These are phyloP conservation scores for Fusarium euwallaceae DNA, from an alignment of 2,329 filamentous ascomycete species.

Conservation along the genomic window DNA sequence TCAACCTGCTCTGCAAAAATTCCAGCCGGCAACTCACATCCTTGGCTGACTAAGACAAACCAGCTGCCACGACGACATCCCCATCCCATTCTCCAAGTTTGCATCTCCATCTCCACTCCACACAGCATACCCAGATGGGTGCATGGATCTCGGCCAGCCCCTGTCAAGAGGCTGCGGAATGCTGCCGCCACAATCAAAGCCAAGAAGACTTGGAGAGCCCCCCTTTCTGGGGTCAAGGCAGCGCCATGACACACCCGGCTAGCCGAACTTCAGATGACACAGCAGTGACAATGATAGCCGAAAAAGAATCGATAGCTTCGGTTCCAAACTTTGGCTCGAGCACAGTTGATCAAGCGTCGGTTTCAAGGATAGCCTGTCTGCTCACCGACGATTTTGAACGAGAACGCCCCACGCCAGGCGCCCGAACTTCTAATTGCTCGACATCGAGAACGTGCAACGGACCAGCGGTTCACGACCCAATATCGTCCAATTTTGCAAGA, in stretches of 20 bases:
- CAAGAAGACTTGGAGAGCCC: slow-evolving; percentile 40
- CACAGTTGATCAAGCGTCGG: slow-evolving; percentile 3
- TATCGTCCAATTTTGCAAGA: slow-evolving; percentile 8
- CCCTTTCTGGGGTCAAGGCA: slow-evolving; percentile 44
- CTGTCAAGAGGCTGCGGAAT: slow-evolving; percentile 47
- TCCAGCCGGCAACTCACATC: background rate
- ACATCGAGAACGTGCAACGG: background rate
- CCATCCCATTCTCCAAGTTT: background rate
- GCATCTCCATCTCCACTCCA: slow-evolving; percentile 10
- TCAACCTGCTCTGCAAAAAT: background rate
- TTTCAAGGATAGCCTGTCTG: slow-evolving; percentile 14
- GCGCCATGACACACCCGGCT: slow-evolving; percentile 37
- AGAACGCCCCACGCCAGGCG: slow-evolving; percentile 5
- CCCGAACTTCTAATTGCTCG: background rate
- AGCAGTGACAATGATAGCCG: slow-evolving; percentile 23
- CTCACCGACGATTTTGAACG: slow-evolving; percentile 18
- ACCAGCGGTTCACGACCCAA: slow-evolving; percentile 1
- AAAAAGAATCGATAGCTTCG: slow-evolving; percentile 40
- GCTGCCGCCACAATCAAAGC: slow-evolving; percentile 45
- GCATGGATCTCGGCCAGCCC: slow-evolving; percentile 38
- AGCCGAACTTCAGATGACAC: slow-evolving; percentile 25
- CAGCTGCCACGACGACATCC: background rate
- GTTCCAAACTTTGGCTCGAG: slow-evolving; percentile 29
- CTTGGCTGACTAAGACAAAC: slow-evolving; percentile 4
- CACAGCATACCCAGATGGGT: slow-evolving; percentile 14